phyloP scores from a whole-genome alignment of 106 monocot species.

The Apostasia ramifera region DNA sequence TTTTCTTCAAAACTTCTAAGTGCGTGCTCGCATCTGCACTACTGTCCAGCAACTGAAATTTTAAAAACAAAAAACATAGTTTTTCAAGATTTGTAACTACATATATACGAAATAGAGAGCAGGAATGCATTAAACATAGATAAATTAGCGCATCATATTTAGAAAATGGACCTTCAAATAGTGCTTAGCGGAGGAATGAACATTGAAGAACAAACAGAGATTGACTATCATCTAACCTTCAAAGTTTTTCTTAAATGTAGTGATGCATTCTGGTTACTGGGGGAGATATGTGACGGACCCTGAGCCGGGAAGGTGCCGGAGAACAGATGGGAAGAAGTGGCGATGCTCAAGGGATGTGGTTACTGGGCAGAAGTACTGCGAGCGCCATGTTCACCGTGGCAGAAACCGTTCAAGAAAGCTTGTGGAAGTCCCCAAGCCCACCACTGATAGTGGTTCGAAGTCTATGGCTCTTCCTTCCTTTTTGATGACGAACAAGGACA shows the following conservation, averaged over 20 bases:
- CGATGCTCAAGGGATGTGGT: constrained; percentile 88
- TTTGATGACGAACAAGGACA: not conserved
- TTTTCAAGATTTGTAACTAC: not conserved
- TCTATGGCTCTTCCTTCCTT: not conserved
- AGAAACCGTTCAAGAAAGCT: constrained; percentile 67
- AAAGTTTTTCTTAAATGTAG: constrained; percentile 2
- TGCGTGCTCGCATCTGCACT: no score
- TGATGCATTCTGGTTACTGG: constrained; percentile 30
- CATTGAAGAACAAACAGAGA: no score
- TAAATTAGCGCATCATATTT: not conserved
- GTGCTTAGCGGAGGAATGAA: not conserved
- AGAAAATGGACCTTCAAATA: not conserved
- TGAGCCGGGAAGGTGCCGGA: constrained; percentile 75
- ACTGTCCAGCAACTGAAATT: no score
- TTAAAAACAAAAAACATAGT: not conserved
- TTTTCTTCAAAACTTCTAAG: no score
- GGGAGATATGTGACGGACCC: constrained; percentile 39
- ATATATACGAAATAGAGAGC: no score
- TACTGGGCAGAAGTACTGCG: constrained; percentile 69
- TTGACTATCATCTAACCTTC: no score
- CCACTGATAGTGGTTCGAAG: not conserved
- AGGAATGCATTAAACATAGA: not conserved
- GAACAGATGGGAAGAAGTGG: constrained; percentile 71
- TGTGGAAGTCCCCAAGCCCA: constrained; percentile 28
- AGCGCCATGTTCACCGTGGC: constrained; percentile 49